Conservation (phyloP, 345 rosid genomes). For the Lenwebbia sp. region DNA sequence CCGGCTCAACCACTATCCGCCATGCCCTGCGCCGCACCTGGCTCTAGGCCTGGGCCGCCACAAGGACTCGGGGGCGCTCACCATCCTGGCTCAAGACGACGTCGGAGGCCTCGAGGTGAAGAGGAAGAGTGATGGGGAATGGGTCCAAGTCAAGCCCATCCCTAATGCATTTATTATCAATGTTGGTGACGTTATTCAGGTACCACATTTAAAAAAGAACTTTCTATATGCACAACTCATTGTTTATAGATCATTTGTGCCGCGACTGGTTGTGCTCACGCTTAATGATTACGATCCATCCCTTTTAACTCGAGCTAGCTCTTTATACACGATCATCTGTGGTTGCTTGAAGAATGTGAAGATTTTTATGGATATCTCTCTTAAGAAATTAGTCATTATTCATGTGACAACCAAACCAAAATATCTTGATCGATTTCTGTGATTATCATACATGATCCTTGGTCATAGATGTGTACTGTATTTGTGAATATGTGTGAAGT, state of each 20-base stretch:
- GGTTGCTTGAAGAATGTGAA: no score
- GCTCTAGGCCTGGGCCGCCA: constrained; percentile 25
- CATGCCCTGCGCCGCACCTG: constrained; percentile 17
- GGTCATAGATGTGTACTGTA: not conserved
- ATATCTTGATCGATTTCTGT: no score
- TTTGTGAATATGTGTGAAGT: not conserved
- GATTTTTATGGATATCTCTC: no score
- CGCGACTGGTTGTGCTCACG: not conserved
- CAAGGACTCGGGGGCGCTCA: constrained; percentile 13
- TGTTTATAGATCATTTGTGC: not conserved
- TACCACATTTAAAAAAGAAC: not conserved
- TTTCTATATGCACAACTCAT: not conserved
- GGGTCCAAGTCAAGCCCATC: constrained; percentile 19
- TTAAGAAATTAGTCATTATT: no score
- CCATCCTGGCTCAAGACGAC: constrained; percentile 20
- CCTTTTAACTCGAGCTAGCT: not conserved
- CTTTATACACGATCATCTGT: no score
- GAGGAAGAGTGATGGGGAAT: constrained; percentile 23
- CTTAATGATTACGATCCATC: not conserved
- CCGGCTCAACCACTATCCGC: constrained; percentile 21
- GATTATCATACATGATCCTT: not conserved
- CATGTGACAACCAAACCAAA: no score
- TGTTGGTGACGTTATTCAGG: not conserved
- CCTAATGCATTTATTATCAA: constrained; percentile 8
- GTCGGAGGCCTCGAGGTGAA: constrained; percentile 26